Evolutionary conservation across 306 rosid species (phyloP), one percentile per base, ranked within the genome.

Genomic region (Glycine latifolia): DNA sequence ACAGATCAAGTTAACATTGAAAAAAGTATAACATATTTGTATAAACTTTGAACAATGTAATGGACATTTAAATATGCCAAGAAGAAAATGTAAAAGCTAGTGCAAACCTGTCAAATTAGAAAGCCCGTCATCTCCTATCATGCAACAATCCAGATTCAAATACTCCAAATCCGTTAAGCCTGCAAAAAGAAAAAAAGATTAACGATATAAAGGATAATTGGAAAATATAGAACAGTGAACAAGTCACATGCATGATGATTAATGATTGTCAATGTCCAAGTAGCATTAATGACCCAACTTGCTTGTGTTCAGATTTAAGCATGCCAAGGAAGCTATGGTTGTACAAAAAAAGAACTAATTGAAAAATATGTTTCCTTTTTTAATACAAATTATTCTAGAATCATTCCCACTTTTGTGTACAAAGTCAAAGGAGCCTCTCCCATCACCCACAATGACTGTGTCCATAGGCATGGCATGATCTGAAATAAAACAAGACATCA

Each of bases 101-200:
- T 50, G 13, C 76, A 78, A 58, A 95, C 99, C 98, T 91, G 86
- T 71, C 92, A 95, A 87, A 85, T 90, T 89, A 48, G 88, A 88
- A 83, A 95, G 89, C 77, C 97, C 96, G 5, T 89, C 93, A 67
- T 91, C 99, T 11, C 89, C 88, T 61, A 95, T 93, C 82, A 79
- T 79, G 85, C 99, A 91, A 15, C 96, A 93, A 88, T 95, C 99
- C 87, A 95, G 85, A 84, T 95, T 95, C 92, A 93, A 91, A 83
- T 94, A 89, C 84, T 95, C 99, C 89, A 95, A 79, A 82, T 85
- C 89, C 60, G 84, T 86, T 85, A 93, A 81, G 76, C 91, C 99
- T 95, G 86, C 13, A 35, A 35, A 35, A 35, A 35, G 74, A 82
- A 71, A 59, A 71, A 71, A 76, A 26, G 39, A 35, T 35, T 13